Conservation (phyloP, 345 rosid species). For the Fremontodendron californicum region DNA sequence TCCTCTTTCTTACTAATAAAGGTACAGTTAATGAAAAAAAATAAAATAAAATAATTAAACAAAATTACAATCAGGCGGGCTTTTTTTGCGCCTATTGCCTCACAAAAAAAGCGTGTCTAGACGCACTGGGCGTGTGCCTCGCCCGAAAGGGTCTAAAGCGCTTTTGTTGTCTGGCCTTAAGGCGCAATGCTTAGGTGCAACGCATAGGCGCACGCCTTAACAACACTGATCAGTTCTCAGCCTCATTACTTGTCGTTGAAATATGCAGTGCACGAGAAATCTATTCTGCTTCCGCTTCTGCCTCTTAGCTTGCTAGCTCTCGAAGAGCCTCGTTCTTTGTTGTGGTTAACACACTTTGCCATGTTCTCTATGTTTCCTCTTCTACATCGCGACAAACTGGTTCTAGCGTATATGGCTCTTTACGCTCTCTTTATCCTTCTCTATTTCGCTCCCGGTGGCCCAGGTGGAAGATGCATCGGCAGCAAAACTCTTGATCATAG, state of each 20-base stretch:
- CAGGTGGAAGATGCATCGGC: constrained; percentile 21
- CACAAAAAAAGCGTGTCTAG: too few relatives aligned
- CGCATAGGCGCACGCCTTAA: too few relatives aligned
- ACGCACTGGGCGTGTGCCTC: too few relatives aligned
- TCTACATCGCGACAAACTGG: constrained; percentile 69
- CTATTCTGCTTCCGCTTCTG: constrained; percentile 85
- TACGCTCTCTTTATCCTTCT: constrained; percentile 49
- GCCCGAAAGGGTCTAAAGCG: too few relatives aligned
- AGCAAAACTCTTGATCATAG: neutral
- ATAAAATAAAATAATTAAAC: too few relatives aligned
- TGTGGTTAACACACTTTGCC: constrained; percentile 55
- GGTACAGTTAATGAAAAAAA: too few relatives aligned
- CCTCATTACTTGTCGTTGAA: neutral
- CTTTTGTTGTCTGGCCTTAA: too few relatives aligned
- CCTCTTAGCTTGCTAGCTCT: constrained; percentile 71
- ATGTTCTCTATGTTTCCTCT: constrained; percentile 95
- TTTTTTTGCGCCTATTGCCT: too few relatives aligned
- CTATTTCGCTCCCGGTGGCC: constrained; percentile 39
- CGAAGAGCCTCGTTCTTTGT: constrained; percentile 50
- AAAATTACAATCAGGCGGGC: too few relatives aligned
- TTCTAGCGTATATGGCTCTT: constrained; percentile 55
- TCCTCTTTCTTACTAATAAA: too few relatives aligned
- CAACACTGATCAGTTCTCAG: neutral
- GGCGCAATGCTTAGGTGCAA: too few relatives aligned
- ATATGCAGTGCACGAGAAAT: constrained; percentile 94